Conservation (phyloP, 2,329 filamentous ascomycete genomes). For the Epichloe aotearoae region DNA sequence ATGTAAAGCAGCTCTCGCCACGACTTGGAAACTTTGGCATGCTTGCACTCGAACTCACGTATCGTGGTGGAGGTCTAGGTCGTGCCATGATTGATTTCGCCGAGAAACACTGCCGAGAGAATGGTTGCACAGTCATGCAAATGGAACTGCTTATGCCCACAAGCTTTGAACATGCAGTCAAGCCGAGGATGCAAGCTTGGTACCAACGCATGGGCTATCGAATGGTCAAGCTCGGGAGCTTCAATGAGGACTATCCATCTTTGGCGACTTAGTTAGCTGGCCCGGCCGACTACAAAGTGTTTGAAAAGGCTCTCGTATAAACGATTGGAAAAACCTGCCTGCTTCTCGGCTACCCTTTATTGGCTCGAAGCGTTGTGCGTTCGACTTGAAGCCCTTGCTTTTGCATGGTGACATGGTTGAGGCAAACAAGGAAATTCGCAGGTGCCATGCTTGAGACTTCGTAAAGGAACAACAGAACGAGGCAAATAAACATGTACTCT, state of each 20-base stretch:
- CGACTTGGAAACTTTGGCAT: conserved; percentile 15
- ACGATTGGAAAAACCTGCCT: neutral
- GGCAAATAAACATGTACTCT: neutral
- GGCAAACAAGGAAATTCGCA: no score
- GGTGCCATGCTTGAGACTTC: no score
- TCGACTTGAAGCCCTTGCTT: no score
- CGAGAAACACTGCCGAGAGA: conserved; percentile 13
- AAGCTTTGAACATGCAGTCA: conserved; percentile 14
- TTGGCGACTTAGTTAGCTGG: conserved; percentile 14
- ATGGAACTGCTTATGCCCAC: conserved; percentile 17
- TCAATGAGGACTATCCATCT: conserved; percentile 15
- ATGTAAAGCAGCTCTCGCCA: conserved; percentile 11
- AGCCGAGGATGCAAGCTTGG: conserved; percentile 15
- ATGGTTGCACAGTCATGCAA: conserved; percentile 16
- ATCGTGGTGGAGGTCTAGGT: conserved; percentile 14
- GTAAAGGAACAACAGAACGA: no score
- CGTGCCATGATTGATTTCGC: conserved; percentile 14
- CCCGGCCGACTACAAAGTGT: conserved; percentile 15
- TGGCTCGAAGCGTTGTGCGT: no score
- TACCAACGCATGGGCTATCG: conserved; percentile 17
- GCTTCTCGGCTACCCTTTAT: no score
- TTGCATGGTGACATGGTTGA: no score
- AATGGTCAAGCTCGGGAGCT: conserved; percentile 14
- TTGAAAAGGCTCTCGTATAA: conserved; percentile 14
- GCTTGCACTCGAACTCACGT: conserved; percentile 13